Evolutionary conservation across 2,329 filamentous ascomycete genomes (phyloP).

Genomic region (Paraphoma sp.): DNA sequence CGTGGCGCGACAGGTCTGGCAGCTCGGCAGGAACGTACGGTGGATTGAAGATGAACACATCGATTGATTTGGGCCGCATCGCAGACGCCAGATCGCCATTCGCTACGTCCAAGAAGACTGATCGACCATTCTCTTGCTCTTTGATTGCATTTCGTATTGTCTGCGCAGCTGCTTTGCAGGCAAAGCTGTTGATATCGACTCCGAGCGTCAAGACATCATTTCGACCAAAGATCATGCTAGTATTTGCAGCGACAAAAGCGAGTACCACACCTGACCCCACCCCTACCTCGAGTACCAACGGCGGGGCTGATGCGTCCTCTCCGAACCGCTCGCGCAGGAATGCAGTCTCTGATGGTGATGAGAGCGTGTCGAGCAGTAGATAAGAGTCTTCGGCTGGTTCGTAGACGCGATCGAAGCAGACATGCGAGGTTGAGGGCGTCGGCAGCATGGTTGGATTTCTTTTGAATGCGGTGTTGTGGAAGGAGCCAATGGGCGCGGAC

Average conservation of each 20-base stretch:
- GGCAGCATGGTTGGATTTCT: constrained; percentile 72
- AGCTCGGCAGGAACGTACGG: constrained; percentile 91
- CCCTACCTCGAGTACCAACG: constrained; percentile 82
- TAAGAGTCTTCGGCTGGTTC: constrained; percentile 97
- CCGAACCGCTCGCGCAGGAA: constrained; percentile 73
- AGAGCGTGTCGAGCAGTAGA: constrained; percentile 89
- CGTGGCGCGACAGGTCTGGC: constrained; percentile 60
- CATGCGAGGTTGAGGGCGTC: constrained; percentile 91
- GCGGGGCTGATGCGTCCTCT: constrained; percentile 29
- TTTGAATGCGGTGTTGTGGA: constrained; percentile 16
- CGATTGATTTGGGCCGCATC: constrained; percentile 67
- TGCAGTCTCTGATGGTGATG: constrained; percentile 68
- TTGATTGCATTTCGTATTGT: constrained; percentile 66
- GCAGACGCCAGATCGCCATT: constrained; percentile 73
- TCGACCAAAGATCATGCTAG: constrained; percentile 74
- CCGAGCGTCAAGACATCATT: constrained; percentile 73
- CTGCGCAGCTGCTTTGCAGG: constrained; percentile 75
- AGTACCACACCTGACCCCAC: constrained; percentile 94
- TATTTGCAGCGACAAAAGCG: constrained; percentile 82
- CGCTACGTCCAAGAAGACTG: constrained; percentile 68
- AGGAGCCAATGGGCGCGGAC: constrained; percentile 26
- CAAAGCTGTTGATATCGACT: constrained; percentile 84
- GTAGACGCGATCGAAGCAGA: constrained; percentile 87
- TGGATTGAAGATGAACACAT: constrained; percentile 94
- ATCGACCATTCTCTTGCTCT: constrained; percentile 30